These are phyloP conservation scores for Salicornia ramosissima DNA, from an alignment of 148 eudicot species.

Conservation along the genomic window DNA sequence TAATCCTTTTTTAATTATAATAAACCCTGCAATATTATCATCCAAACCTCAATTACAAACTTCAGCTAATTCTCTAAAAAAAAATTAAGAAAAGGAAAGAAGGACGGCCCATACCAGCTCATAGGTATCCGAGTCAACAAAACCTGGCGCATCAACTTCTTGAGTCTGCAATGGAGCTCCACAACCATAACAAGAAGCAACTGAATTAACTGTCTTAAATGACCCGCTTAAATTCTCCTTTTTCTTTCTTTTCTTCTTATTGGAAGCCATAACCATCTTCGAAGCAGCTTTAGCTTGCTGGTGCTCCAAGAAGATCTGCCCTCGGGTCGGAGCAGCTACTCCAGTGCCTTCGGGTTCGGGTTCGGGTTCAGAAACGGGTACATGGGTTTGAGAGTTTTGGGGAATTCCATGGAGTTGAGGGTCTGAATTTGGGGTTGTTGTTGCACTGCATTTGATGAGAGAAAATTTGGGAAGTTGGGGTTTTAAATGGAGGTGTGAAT, in stretches of 20 bases:
- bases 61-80: neutral
- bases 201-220: conserved; percentile 24
- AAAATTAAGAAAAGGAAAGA: neutral
- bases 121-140: conserved; percentile 68
- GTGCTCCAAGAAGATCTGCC: conserved; percentile 59
- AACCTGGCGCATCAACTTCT: conserved; percentile 82
- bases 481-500: conserved; percentile 18
- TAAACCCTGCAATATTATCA: neutral
- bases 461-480: conserved; percentile 26
- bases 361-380: conserved; percentile 16
- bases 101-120: conserved; percentile 40
- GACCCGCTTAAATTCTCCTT: conserved; percentile 34
- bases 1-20: neutral
- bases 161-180: conserved; percentile 84
- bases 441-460: conserved; percentile 28
- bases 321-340: conserved; percentile 63
- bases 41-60: neutral
- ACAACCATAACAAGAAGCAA: conserved; percentile 75
- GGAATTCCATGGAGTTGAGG: no score
- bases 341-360: conserved; percentile 57
- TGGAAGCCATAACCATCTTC: conserved; percentile 26
- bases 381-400: conserved; percentile 12
- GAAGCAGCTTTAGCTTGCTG: conserved; percentile 53
- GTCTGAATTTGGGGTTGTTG: conserved; percentile 28
- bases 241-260: conserved; percentile 49